Evolutionary conservation across 306 rosid species (phyloP).

Genomic region (Pueraria montana): DNA sequence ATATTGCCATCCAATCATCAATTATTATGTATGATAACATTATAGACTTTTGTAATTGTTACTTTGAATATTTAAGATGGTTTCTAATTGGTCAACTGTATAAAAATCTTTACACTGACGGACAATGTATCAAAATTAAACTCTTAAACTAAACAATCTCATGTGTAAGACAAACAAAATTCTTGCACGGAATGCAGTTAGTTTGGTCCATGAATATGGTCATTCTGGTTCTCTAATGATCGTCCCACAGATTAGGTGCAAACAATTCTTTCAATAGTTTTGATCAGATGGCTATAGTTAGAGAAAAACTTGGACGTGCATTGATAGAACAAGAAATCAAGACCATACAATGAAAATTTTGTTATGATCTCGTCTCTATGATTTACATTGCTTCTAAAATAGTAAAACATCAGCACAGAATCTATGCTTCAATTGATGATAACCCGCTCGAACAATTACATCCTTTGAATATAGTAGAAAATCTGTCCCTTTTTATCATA

Average conservation of each 20-base stretch:
- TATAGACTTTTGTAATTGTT: no score
- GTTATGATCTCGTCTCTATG: background rate
- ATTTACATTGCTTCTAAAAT: background rate
- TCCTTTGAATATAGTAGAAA: background rate
- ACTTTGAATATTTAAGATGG: background rate
- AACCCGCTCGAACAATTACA: slow-evolving; percentile 1
- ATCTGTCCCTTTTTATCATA: background rate
- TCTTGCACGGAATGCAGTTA: background rate
- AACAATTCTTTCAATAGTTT: background rate
- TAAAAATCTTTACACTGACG: no score
- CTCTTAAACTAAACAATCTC: background rate
- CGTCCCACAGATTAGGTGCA: background rate
- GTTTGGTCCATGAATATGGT: background rate
- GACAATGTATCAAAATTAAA: background rate
- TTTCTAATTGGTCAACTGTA: background rate
- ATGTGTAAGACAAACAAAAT: background rate
- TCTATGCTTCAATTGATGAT: background rate
- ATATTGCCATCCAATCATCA: background rate
- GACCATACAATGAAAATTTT: background rate
- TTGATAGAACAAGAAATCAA: slow-evolving; percentile 24
- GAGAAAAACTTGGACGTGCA: background rate
- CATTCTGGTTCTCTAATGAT: background rate
- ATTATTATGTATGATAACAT: background rate
- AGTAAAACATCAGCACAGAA: background rate
- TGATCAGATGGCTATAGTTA: background rate